Conservation (phyloP, 257 asterid species). For the Solanum pennellii region DNA sequence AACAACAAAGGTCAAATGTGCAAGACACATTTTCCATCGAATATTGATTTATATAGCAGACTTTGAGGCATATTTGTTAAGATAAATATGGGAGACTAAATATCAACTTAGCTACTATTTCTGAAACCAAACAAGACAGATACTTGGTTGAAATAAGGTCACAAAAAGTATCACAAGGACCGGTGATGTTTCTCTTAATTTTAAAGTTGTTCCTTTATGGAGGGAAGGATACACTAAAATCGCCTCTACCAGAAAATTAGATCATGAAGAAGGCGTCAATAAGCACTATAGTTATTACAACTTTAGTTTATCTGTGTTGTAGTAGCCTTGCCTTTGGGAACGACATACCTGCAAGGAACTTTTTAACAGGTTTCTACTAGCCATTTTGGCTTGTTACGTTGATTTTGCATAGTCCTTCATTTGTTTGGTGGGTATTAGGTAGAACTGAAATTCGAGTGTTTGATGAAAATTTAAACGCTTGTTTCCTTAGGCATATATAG, state of each 20-base stretch:
- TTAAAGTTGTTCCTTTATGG: not conserved
- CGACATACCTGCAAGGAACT: constrained; percentile 43
- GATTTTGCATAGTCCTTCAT: constrained; percentile 55
- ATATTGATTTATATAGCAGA: not conserved
- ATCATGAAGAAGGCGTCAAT: constrained; percentile 59
- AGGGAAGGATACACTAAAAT: constrained; percentile 46
- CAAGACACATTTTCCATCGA: too few species aligned
- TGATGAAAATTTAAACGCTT: not conserved
- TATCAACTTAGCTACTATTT: not conserved
- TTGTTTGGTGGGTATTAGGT: constrained; percentile 66
- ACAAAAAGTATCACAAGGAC: not conserved
- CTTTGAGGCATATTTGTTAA: not conserved
- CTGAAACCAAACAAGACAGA: not conserved
- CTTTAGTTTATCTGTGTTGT: constrained; percentile 46
- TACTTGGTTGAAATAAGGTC: not conserved
- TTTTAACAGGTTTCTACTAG: constrained; percentile 67
- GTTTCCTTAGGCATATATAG: constrained; percentile 45
- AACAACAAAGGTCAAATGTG: too few species aligned
- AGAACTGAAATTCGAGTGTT: not conserved
- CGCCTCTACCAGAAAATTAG: constrained; percentile 50
- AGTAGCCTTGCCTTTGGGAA: constrained; percentile 74
- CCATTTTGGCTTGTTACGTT: constrained; percentile 49
- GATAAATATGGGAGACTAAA: not conserved
- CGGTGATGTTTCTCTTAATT: not conserved
- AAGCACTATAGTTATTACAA: constrained; percentile 24